Base-by-base conservation (phyloP, 2,329 filamentous ascomycete species). In the Alternaria arbusti region DNA sequence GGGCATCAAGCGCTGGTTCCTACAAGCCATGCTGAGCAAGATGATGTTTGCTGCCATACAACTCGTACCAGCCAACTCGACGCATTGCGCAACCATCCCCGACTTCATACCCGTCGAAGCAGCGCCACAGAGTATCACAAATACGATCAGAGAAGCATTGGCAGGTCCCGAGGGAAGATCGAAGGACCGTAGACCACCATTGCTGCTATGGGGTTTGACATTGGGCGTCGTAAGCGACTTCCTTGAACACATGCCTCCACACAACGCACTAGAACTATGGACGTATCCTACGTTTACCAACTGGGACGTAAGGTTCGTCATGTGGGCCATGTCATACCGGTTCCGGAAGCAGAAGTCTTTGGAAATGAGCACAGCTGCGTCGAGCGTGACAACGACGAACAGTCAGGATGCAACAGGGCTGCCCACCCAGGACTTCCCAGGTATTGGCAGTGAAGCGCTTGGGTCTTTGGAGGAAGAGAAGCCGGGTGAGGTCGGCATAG, bases 1-100 rank as follows among this genome's bases (percentile, higher is more conserved):
- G 1, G 82, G 85, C 13, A 74, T 89, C 43, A 80, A 85, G 67
- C 86, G 86, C 63, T 83, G 84, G 70, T 82, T 88, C 65, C 80
- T 88, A 40, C 84, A 86, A 45, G 81, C 84, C 30, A 82, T 88
- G 70, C 82, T 91, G 52, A 89, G 89, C 11, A 85, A 86, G 63
- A 91, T 92, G 89, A 83, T 88, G 70, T 91, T 91, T 71, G 87
- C 89, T 23, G 90, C 89, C 7, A 86, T 91, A 30, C 83, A 83
- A 49, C 81, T 92, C 11, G 79, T 86, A 13, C 90, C 90, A 6
- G 87, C 87, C 0, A 87, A 89, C 70, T 88, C 85, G 15, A 78
- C 88, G 10, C 86, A 87, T 70, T 88, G 87, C 72, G 85, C 81
- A 57, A 84, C 84, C 3, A 85, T 84, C 5, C 79, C 82, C 0